phyloP scores from a whole-genome alignment of 345 rosid species.

The Hibiscus mutabilis region DNA sequence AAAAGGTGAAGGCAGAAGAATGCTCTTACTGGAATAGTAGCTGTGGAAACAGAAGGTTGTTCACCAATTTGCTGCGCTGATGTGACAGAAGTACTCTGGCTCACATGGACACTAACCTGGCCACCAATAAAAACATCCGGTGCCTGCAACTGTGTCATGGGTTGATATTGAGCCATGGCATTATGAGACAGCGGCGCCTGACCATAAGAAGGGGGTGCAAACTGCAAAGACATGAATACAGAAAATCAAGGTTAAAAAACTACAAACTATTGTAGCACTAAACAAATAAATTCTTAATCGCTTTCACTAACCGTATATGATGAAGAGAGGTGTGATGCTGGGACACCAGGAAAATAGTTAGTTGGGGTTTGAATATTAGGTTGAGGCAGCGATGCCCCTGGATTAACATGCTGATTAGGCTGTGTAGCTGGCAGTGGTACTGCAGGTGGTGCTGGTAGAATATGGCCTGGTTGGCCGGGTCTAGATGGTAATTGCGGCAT shows the following conservation, averaged over 20 bases:
- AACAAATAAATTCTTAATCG: background rate
- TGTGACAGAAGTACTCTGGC: slow-evolving; percentile 35
- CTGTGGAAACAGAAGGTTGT: slow-evolving; percentile 34
- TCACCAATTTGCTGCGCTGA: slow-evolving; percentile 37
- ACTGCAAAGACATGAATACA: slow-evolving; percentile 37
- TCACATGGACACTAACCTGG: slow-evolving; percentile 36
- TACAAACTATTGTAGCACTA: slow-evolving; percentile 15
- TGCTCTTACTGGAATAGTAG: slow-evolving; percentile 32
- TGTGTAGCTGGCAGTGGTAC: slow-evolving; percentile 43
- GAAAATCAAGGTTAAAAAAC: slow-evolving; percentile 11
- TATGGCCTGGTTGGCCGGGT: slow-evolving; percentile 51
- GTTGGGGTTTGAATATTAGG: slow-evolving; percentile 45
- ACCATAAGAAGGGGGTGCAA: slow-evolving; percentile 50
- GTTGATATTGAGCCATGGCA: slow-evolving; percentile 43
- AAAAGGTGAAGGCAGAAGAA: background rate
- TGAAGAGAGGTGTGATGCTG: slow-evolving; percentile 51
- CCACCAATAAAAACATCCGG: slow-evolving; percentile 43
- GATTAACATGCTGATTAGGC: slow-evolving; percentile 35
- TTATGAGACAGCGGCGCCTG: slow-evolving; percentile 37
- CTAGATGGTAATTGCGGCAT: slow-evolving; percentile 61
- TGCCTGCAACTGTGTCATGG: slow-evolving; percentile 44
- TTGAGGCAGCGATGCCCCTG: slow-evolving; percentile 48
- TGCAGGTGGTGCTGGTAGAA: slow-evolving; percentile 47
- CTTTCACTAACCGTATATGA: slow-evolving; percentile 64
- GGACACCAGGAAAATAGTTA: slow-evolving; percentile 44